Conservation (phyloP, 73 alveolate genomes). For the Tetrahymena borealis region DNA sequence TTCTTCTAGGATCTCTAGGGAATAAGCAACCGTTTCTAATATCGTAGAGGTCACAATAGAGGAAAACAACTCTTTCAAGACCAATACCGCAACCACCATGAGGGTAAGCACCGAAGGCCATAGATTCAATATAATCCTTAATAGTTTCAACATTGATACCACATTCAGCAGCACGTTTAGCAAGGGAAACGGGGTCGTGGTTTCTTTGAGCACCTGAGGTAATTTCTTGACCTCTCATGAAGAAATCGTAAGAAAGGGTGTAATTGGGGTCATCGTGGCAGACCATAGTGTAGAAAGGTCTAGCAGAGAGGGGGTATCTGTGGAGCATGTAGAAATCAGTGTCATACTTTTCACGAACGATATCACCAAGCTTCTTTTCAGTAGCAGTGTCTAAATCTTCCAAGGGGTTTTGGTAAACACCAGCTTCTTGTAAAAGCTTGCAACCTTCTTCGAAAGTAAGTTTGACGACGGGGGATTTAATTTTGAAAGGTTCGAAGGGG, state of each 20-base stretch:
- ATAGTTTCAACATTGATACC: constrained; percentile 31
- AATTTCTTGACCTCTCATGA: constrained; percentile 99
- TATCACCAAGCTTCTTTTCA: constrained; percentile 86
- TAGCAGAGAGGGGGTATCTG: constrained; percentile 94
- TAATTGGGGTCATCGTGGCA: constrained; percentile 90
- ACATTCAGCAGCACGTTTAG: constrained; percentile 6
- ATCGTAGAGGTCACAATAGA: constrained; percentile 84
- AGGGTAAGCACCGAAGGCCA: constrained; percentile 93
- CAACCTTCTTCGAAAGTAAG: constrained; percentile 88
- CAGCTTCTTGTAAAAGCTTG: constrained; percentile 78
- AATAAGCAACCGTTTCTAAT: constrained; percentile 92
- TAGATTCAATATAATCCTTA: constrained; percentile 29
- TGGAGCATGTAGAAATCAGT: constrained; percentile 96
- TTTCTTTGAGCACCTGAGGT: constrained; percentile 98
- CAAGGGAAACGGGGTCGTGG: constrained; percentile 71
- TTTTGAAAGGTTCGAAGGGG: constrained; percentile 90
- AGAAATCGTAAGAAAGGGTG: constrained; percentile 97
- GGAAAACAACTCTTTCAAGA: constrained; percentile 98
- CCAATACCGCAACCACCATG: constrained; percentile 99
- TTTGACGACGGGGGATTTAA: constrained; percentile 72
- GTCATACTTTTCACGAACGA: constrained; percentile 90
- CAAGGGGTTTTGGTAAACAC: constrained; percentile 66
- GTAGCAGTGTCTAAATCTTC: constrained; percentile 86
- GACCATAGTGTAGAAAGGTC: constrained; percentile 99
- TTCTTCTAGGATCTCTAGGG: constrained; percentile 99